Base-by-base conservation (phyloP, 2,329 filamentous ascomycete species). In the Septoria petroselini region DNA sequence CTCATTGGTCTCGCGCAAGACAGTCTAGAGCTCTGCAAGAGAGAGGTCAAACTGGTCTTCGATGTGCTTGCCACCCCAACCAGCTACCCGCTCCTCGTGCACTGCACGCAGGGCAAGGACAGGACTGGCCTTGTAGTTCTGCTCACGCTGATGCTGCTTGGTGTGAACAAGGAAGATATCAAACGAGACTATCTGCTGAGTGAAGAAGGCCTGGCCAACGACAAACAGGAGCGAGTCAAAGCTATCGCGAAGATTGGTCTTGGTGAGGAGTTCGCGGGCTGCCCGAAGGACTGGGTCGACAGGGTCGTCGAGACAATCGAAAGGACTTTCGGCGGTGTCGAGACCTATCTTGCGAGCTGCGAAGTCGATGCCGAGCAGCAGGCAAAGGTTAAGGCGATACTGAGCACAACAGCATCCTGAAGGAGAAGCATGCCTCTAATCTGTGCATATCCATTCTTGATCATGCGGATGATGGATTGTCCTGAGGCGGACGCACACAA, bases 91-190 rank as follows among this genome's bases (percentile, higher is more conserved):
- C 68, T 83, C 1, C 65, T 95, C 6, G 71, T 93, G 2, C 88
- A 95, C 68, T 95, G 90, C 68, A 93, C 89, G 0, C 88, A 94
- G 62, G 90, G 90, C 50, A 95, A 95, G 66, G 90, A 95, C 64
- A 80, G 90, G 2, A 90, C 82, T 1, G 90, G 90, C 0, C 72
- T 95, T 9, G 74, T 87, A 8, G 74, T 88, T 4, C 73, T 85
- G 33, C 72, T 95, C 3, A 68, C 85, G 0, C 71, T 94, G 15
- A 74, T 91, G 61, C 71, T 86, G 8, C 73, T 86, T 3, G 70
- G 64, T 21, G 65, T 86, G 1, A 79, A 82, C 0, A 50, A 73
- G 1, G 65, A 75, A 0, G 84, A 81, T 2, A 82, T 94, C 34
- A 73, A 80, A 47, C 64, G 83, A 55, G 90, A 95, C 69, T 95